phyloP scores from a whole-genome alignment of 345 rosid genomes.

The Anastatica hierochuntica region DNA sequence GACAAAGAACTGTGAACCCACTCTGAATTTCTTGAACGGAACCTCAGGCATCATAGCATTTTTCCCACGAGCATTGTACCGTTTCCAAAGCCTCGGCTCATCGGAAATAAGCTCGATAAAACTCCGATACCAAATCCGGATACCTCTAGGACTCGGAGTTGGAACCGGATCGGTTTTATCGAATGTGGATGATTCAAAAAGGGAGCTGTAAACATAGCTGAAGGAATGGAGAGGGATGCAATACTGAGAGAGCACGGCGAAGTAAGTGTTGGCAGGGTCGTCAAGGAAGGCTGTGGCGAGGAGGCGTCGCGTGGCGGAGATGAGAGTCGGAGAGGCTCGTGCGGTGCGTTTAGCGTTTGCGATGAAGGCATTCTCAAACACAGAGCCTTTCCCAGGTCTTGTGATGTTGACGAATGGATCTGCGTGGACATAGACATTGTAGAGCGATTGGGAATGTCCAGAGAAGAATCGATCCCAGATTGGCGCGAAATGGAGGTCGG shows the following conservation, averaged over 20 bases:
- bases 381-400: constrained; percentile 31
- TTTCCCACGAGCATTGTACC: constrained; percentile 72
- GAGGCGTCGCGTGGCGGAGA: constrained; percentile 88
- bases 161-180: constrained; percentile 42
- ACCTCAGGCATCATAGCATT: constrained; percentile 77
- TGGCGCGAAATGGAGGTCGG: constrained; percentile 77
- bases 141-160: constrained; percentile 31
- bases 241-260: constrained; percentile 74
- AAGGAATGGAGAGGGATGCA: constrained; percentile 85
- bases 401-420: constrained; percentile 65
- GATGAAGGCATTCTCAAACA: constrained; percentile 44
- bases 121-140: constrained; percentile 48
- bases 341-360: constrained; percentile 52
- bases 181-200: constrained; percentile 38
- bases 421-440: constrained; percentile 81
- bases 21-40: constrained; percentile 52
- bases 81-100: constrained; percentile 69
- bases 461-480: constrained; percentile 70
- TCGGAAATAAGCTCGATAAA: constrained; percentile 63
- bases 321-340: constrained; percentile 80
- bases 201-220: constrained; percentile 51
- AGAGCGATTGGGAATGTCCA: constrained; percentile 27
- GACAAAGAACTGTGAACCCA: constrained; percentile 90
- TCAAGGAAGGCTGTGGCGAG: constrained; percentile 79
- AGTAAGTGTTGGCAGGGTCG: constrained; percentile 78